Conservation (phyloP, 2,329 filamentous ascomycete species). For the Sclerotinia glacialis region DNA sequence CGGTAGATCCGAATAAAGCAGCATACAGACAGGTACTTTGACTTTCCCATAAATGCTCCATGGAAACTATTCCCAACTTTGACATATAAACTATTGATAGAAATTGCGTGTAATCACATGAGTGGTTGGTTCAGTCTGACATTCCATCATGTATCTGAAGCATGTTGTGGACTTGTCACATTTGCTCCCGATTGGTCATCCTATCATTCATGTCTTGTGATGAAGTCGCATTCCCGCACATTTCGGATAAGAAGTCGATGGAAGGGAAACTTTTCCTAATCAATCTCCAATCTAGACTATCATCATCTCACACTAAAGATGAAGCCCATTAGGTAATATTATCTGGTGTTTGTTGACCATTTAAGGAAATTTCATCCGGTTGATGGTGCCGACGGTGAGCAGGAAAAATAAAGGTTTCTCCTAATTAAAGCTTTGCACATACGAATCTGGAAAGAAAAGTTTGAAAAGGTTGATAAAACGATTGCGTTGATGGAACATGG, state of each 20-base stretch:
- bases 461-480: not conserved
- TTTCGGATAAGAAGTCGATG: slow-evolving; percentile 1
- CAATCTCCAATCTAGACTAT: not conserved
- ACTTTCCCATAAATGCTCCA: not conserved
- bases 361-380: slow-evolving; percentile 8
- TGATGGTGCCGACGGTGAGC: not conserved
- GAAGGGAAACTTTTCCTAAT: slow-evolving; percentile 9
- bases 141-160: slow-evolving; percentile 1
- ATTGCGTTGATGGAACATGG: not conserved
- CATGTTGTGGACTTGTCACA: slow-evolving; percentile 7
- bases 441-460: not conserved
- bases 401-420: not conserved
- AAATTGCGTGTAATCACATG: slow-evolving; percentile 17
- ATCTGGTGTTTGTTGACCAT: not conserved
- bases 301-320: not conserved
- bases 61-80: slow-evolving; percentile 13
- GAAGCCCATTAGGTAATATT: not conserved
- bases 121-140: slow-evolving; percentile 7
- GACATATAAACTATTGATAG: slow-evolving; percentile 1
- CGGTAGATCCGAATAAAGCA: not conserved
- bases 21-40: not conserved
- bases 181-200: slow-evolving; percentile 3
- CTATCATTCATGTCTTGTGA: slow-evolving; percentile 1
- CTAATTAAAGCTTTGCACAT: not conserved
- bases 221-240: not conserved